Evolutionary conservation across 2,329 filamentous ascomycete species (phyloP).

Genomic region (Ophiostoma triangulosporum): DNA sequence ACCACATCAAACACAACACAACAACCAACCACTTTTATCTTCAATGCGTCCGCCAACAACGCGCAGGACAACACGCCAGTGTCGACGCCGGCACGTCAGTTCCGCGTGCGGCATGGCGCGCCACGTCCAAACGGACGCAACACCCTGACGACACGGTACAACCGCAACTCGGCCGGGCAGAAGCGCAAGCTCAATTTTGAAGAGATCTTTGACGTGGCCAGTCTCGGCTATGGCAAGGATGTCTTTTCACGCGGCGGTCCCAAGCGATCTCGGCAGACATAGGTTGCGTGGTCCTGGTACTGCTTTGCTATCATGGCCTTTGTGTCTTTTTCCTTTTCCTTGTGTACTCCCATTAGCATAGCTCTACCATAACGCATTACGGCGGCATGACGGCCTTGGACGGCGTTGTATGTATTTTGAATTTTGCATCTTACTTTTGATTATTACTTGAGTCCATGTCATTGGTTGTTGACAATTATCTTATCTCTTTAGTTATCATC

Average conservation of each 20-base stretch:
- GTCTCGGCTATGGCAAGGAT: constrained; percentile 45
- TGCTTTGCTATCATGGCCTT: neutral
- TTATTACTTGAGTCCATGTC: too few species aligned
- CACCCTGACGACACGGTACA: constrained; percentile 30
- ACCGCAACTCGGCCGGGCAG: constrained; percentile 47
- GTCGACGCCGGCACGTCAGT: constrained; percentile 4
- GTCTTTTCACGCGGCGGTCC: constrained; percentile 31
- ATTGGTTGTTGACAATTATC: too few species aligned
- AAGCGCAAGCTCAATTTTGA: constrained; percentile 62
- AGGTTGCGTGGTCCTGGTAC: neutral
- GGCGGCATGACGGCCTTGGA: neutral
- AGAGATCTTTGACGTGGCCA: constrained; percentile 62
- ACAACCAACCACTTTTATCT: constrained; percentile 1
- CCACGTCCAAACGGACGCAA: constrained; percentile 16
- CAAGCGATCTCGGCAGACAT: constrained; percentile 39
- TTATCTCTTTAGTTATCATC: too few species aligned
- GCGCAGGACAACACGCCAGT: constrained; percentile 3
- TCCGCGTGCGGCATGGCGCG: constrained; percentile 13
- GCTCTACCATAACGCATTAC: neutral
- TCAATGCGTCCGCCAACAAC: constrained; percentile 7
- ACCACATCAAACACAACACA: neutral
- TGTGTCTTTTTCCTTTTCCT: neutral
- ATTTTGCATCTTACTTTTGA: neutral
- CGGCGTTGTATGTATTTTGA: neutral
- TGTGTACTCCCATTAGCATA: neutral